Evolutionary conservation across 2,329 filamentous ascomycete species (phyloP), one percentile per base, ranked within the genome.

Genomic region (Sporothrix inflata): DNA sequence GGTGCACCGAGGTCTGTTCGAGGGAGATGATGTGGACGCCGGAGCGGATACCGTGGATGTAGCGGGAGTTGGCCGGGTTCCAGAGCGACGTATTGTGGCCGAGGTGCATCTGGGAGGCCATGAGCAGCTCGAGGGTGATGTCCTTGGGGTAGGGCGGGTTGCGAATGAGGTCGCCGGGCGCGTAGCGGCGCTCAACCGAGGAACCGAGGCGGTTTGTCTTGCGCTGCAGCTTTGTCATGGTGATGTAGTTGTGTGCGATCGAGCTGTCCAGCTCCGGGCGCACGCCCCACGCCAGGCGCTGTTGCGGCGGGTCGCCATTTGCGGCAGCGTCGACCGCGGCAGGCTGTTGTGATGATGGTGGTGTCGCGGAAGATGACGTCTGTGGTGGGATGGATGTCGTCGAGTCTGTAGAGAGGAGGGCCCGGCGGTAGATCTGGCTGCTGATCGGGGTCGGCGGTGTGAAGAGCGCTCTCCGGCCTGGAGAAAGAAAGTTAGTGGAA

Each of bases 11-110:
- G 42, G 93, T 98, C 73, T 90, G 87, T 80, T 99, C 96, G 3
- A 98, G 90, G 11, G 91, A 92, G 81, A 99, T 97, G 80, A 99
- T 94, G 83, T 98, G 95, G 74, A 97, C 91, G 19, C 92, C 94
- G 76, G 96, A 88, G 60, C 96, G 88, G 74, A 97, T 89, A 77
- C 96, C 96, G 80, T 93, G 94, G 80, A 99, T 98, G 83, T 98
- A 98, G 76, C 92, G 89, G 75, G 94, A 91, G 84, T 98, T 99
- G 69, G 90, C 91, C 12, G 96, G 94, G 83, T 99, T 97, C 96
- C 96, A 99, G 67, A 94, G 87, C 74, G 93, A 93, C 0, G 92
- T 95, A 78, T 92, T 89, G 83, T 99, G 96, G 75, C 96, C 96
- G 81, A 98, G 90, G 83, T 97, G 94, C 71, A 90, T 89, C 83